These are phyloP conservation scores for Sporobolomyces phaffii DNA, from an alignment of 768 basidiomycete genomes.

Conservation along the genomic window DNA sequence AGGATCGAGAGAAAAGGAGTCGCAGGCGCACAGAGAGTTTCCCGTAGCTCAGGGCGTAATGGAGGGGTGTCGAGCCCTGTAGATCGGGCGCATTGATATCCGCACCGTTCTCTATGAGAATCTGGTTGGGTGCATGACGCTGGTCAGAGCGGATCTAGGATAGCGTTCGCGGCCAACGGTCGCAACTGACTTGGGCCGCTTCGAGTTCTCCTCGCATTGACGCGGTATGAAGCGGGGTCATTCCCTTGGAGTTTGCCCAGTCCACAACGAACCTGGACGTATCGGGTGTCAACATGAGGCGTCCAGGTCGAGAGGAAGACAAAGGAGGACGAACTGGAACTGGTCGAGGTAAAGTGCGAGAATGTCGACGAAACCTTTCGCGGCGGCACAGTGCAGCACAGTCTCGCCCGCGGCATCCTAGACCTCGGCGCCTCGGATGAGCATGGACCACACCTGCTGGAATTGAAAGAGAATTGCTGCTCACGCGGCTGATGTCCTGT, in stretches of 20 bases:
- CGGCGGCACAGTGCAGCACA: constrained; percentile 36
- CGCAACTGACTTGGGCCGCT: constrained; percentile 31
- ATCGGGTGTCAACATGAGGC: background rate
- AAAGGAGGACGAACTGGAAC: constrained; percentile 4
- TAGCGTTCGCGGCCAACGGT: no score
- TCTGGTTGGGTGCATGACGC: constrained; percentile 4
- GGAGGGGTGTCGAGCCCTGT: constrained; percentile 39
- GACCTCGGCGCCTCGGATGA: no score
- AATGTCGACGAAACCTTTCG: constrained; percentile 15
- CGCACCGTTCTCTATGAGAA: constrained; percentile 39
- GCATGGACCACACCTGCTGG: no score
- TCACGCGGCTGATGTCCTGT: constrained; percentile 36
- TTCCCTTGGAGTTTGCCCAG: constrained; percentile 37
- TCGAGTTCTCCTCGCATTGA: constrained; percentile 37
- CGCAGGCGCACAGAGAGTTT: background rate
- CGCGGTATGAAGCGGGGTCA: constrained; percentile 39
- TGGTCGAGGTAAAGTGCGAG: constrained; percentile 15
- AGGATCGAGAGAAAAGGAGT: background rate
- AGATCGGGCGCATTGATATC: constrained; percentile 41
- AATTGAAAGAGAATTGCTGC: background rate
- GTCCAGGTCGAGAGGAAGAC: background rate
- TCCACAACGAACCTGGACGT: constrained; percentile 38
- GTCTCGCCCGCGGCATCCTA: constrained; percentile 41
- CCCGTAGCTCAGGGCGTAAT: constrained; percentile 34
- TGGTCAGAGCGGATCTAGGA: no score